phyloP scores from a whole-genome alignment of 371 early-diverging fungal species.

The Mortierella sp. region DNA sequence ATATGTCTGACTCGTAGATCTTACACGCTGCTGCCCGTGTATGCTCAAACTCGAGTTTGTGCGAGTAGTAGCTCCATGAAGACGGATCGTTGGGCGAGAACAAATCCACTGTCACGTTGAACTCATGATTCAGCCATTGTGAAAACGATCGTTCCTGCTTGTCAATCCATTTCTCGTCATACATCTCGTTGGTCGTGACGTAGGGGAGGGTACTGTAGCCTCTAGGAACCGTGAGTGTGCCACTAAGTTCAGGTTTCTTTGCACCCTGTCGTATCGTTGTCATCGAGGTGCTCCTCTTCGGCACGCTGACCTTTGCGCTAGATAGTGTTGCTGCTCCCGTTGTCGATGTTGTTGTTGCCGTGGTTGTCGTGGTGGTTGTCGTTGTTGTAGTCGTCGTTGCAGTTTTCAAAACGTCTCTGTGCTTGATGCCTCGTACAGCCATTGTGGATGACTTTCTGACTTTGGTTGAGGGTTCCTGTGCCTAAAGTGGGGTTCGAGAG shows the following conservation, averaged over 20 bases:
- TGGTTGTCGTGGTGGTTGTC: too few species aligned
- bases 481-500: background rate
- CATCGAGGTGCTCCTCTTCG: conserved; percentile 21
- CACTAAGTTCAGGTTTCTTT: background rate
- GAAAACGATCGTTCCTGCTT: conserved; percentile 54
- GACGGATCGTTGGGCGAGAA: conserved; percentile 47
- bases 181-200: conserved; percentile 53
- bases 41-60: conserved; percentile 52
- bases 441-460: conserved; percentile 13
- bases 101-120: conserved; percentile 42
- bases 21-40: conserved; percentile 44
- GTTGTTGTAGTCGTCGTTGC: too few species aligned
- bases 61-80: conserved; percentile 50
- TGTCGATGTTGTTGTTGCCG: too few species aligned
- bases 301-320: conserved; percentile 12
- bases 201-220: conserved; percentile 53
- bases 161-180: conserved; percentile 56
- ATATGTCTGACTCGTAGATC: conserved; percentile 49
- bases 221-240: conserved; percentile 14
- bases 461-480: conserved; percentile 25
- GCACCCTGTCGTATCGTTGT: conserved; percentile 26
- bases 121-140: conserved; percentile 55
- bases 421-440: conserved; percentile 4
- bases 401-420: too few species aligned
- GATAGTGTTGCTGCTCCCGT: background rate